Evolutionary conservation across 108 stramenopile genomes (phyloP).

Genomic region (Cyclotella kingstonii): DNA sequence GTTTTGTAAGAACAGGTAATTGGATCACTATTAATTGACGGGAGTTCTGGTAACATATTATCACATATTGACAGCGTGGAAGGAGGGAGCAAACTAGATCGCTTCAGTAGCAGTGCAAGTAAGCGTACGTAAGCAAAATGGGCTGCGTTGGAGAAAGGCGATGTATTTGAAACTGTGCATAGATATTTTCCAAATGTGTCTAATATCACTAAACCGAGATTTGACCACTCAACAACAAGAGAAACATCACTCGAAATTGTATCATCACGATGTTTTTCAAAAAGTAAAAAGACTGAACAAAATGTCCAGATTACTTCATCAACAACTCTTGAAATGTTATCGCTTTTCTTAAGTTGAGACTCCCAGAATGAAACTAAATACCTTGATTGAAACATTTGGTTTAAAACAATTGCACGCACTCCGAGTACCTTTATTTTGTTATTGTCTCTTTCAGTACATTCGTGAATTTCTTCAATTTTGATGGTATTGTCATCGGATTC

Average conservation of each 20-base stretch:
- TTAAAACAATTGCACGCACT: slow-evolving; percentile 18
- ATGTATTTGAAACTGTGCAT: slow-evolving; percentile 12
- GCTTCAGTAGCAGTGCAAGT: slow-evolving; percentile 27
- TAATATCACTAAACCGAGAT: slow-evolving; percentile 36
- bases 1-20: not conserved
- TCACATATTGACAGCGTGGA: slow-evolving; percentile 36
- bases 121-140: slow-evolving; percentile 23
- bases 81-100: slow-evolving; percentile 24
- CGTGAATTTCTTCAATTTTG: slow-evolving; percentile 5
- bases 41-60: slow-evolving; percentile 20
- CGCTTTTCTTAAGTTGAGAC: slow-evolving; percentile 9
- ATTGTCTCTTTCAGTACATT: slow-evolving; percentile 5
- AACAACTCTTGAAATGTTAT: slow-evolving; percentile 10
- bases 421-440: slow-evolving; percentile 17
- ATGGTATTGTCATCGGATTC: slow-evolving; percentile 21
- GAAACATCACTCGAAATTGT: slow-evolving; percentile 25
- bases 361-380: slow-evolving; percentile 28
- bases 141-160: slow-evolving; percentile 33
- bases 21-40: slow-evolving; percentile 4
- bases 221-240: slow-evolving; percentile 30
- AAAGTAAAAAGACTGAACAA: slow-evolving; percentile 23
- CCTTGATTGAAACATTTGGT: slow-evolving; percentile 26
- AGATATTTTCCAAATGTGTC: slow-evolving; percentile 33
- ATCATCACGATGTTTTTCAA: slow-evolving; percentile 14
- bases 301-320: slow-evolving; percentile 42